Percentiles rank a stretch among this genome's conserved stretches.
Conservation (phyloP, 2,329 filamentous ascomycete genomes). For the Colletotrichum acutatum region DNA sequence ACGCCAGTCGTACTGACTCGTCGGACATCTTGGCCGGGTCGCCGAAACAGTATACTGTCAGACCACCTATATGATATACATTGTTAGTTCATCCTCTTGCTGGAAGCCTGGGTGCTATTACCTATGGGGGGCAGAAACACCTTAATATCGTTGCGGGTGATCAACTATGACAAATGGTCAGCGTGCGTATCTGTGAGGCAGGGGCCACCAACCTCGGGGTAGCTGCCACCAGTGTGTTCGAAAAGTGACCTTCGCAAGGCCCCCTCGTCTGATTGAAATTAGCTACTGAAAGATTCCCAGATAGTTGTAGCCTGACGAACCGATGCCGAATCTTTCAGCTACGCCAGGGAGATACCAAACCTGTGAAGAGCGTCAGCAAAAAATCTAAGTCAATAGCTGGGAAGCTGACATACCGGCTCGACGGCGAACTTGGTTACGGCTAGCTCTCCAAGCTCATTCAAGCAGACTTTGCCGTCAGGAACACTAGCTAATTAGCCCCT, state of each 20-base stretch:
- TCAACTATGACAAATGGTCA: conserved; percentile 65
- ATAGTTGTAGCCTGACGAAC: conserved; percentile 52
- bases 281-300: conserved; percentile 34
- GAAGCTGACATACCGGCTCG: conserved; percentile 77
- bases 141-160: conserved; percentile 94
- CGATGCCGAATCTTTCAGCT: conserved; percentile 92
- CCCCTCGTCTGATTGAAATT: conserved; percentile 74
- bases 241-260: conserved; percentile 88
- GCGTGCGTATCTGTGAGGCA: background rate
- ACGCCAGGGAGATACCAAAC: conserved; percentile 88
- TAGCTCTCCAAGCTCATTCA: conserved; percentile 87
- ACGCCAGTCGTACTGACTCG: conserved; percentile 80
- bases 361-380: conserved; percentile 41
- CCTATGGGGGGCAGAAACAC: conserved; percentile 94
- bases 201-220: conserved; percentile 74
- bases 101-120: conserved; percentile 42
- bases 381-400: conserved; percentile 24
- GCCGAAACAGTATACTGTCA: conserved; percentile 98
- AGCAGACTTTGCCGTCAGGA: conserved; percentile 87
- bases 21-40: conserved; percentile 95
- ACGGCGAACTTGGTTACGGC: conserved; percentile 97
- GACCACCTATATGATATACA: conserved; percentile 65
- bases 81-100: conserved; percentile 18
- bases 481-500: conserved; percentile 48
- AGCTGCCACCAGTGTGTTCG: conserved; percentile 95